phyloP scores from a whole-genome alignment of 78 protist genomes.

The Cavenderia fasciculata region DNA sequence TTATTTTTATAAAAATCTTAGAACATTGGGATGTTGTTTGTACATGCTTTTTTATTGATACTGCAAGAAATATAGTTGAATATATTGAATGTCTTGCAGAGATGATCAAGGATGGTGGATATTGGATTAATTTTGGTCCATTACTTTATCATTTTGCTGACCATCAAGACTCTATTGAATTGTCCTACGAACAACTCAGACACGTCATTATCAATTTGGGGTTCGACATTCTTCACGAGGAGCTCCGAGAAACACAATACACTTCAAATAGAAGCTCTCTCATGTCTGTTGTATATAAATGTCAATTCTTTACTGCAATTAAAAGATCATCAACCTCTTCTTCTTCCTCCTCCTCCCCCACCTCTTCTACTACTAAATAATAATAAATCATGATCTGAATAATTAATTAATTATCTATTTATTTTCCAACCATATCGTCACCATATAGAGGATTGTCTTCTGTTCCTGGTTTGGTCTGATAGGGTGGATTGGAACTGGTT shows the following conservation, averaged over 20 bases:
- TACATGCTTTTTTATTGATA: constrained; percentile 97
- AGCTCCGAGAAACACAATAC: constrained; percentile 45
- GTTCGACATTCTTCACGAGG: constrained; percentile 43
- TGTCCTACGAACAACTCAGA: constrained; percentile 72
- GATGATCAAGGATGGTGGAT: constrained; percentile 87
- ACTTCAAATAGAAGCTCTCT: constrained; percentile 29
- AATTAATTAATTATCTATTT: no score
- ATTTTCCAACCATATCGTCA: no score
- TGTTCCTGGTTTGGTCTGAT: background rate
- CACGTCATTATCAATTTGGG: constrained; percentile 35
- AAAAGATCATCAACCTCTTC: no score
- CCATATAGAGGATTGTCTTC: constrained; percentile 44
- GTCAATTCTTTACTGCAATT: constrained; percentile 45
- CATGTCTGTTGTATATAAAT: constrained; percentile 41
- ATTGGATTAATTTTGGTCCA: constrained; percentile 92
- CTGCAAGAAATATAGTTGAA: constrained; percentile 92
- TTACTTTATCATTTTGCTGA: constrained; percentile 82
- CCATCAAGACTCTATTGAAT: constrained; percentile 75
- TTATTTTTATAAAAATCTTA: background rate
- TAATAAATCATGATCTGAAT: no score
- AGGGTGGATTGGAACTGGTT: constrained; percentile 34
- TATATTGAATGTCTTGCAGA: constrained; percentile 86
- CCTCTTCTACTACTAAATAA: no score
- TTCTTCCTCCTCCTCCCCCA: no score
- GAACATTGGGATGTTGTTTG: constrained; percentile 87